Evolutionary conservation across 768 basidiomycete species (phyloP), one percentile per base, ranked within the genome.

Genomic region (Rhodotorula kratochvilovae): DNA sequence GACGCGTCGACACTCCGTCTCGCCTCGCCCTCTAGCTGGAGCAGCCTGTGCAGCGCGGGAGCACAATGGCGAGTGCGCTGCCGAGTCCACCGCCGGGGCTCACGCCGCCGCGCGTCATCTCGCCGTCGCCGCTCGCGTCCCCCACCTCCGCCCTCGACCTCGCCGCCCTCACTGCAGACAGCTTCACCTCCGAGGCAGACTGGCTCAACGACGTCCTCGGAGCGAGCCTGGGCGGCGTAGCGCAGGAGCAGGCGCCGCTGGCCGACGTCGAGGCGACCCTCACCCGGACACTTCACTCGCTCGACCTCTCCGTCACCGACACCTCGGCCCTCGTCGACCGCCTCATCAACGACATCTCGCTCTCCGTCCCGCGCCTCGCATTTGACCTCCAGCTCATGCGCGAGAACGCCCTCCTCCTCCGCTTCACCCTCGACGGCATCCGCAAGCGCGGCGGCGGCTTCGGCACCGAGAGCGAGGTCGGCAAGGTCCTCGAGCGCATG

Each of bases 311-410:
- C 46, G 87, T 87, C 54, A 89, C 92, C 78, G 94, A 97, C 76
- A 94, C 93, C 0, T 90, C 92, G 5, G 82, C 88, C 19, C 84
- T 89, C 63, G 86, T 97, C 66, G 96, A 97, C 80, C 87, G 88
- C 71, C 86, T 87, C 57, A 93, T 99, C 68, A 89, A 92, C 78
- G 93, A 97, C 79, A 90, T 97, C 54, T 92, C 94, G 4, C 87
- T 93, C 60, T 86, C 88, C 10, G 88, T 97, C 31, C 92, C 96
- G 21, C 86, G 96, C 50, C 84, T 99, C 57, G 87, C 90, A 2
- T 98, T 96, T 79, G 96, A 98, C 81, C 84, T 99, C 46, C 94
- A 98, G 79, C 96, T 96, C 82, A 94, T 97, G 87, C 89, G 91
- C 54, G 95, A 98, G 77, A 87, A 89, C 43, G 93, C 94, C 1